Evolutionary conservation across 805 yeast species (phyloP).

Genomic region (Wickerhamomyces pijperi): DNA sequence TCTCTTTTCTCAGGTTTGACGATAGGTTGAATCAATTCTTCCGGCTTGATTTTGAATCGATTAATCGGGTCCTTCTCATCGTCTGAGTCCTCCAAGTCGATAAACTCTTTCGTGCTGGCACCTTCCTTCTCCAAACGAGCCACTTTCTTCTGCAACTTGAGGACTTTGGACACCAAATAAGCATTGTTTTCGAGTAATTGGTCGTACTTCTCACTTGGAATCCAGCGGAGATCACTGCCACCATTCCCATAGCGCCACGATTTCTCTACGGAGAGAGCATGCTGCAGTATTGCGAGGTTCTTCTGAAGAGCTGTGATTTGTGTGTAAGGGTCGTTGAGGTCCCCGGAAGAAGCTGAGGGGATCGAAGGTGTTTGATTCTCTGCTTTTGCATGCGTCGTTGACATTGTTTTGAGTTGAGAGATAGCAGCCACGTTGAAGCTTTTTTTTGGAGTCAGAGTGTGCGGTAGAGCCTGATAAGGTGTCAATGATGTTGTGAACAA

Average conservation of each 20-base stretch:
- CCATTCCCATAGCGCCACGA: not conserved
- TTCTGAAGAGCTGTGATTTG: too few relatives aligned
- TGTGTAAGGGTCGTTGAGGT: too few relatives aligned
- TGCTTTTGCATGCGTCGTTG: too few relatives aligned
- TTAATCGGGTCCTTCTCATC: not conserved
- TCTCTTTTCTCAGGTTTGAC: too few relatives aligned
- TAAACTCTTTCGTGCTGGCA: not conserved
- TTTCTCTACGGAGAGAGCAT: not conserved
- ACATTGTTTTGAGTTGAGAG: too few relatives aligned
- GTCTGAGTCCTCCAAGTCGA: not conserved
- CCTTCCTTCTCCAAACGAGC: not conserved
- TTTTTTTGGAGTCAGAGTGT: too few relatives aligned
- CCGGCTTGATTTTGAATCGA: too few relatives aligned
- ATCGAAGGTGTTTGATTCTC: too few relatives aligned
- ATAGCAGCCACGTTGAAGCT: too few relatives aligned
- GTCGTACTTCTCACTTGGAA: not conserved
- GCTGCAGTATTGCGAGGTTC: not conserved
- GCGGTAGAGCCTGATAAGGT: too few relatives aligned
- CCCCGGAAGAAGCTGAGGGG: too few relatives aligned
- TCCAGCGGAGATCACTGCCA: not conserved
- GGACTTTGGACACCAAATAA: not conserved
- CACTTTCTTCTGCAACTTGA: not conserved
- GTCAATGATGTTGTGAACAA: too few relatives aligned
- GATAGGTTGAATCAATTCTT: not conserved
- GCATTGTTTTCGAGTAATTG: not conserved